Evolutionary conservation across 345 rosid genomes (phyloP), one percentile per base, ranked within the genome.

Genomic region (Turritis glabra): DNA sequence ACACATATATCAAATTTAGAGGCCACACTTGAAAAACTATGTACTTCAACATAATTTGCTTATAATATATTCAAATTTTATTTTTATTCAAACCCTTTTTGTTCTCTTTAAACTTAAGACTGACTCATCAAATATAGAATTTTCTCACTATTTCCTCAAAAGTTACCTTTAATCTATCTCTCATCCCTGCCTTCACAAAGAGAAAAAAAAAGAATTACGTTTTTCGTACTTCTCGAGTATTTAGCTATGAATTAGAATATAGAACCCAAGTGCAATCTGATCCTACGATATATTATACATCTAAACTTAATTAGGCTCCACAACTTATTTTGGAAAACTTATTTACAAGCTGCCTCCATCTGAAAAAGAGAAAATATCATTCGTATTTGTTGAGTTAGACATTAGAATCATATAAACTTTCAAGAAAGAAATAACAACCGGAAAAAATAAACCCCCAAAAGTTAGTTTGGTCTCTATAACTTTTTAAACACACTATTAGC

Each of bases 401-500:
- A 35, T 8, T 51, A 61, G 7, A 46, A 65, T 64, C 64, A 54
- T 55, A 52, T 50, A 52, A 59, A 18, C 40, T 41, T 51, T 69
- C 32, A 64, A 62, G 71, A 33, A 61, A 68, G 57, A 66, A 74
- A 56, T 15, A 52, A 33, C 32, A 30, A n/a, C n/a, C n/a, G n/a
- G n/a, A 37, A 48, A 52, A 33, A 14, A 1, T n/a, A n/a, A n/a
- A n/a, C n/a, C n/a, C n/a, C 7, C 15, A 65, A 74, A 74, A 56
- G 78, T 47, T 27, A 68, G 79, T 76, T 76, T 69, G 79, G 79
- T 76, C 58, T 43, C 19, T 61, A 40, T 69, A 69, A 44, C 80
- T 76, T 76, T 76, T 33, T 32, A 43, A 76, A 76, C 80, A 76
- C 79, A 71, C 80, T 64, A 71, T 77, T 64, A 77, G 48, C 40